These are phyloP conservation scores for Yamadazyma aaseri DNA, from an alignment of 1,139 yeast genomes.

Conservation along the genomic window DNA sequence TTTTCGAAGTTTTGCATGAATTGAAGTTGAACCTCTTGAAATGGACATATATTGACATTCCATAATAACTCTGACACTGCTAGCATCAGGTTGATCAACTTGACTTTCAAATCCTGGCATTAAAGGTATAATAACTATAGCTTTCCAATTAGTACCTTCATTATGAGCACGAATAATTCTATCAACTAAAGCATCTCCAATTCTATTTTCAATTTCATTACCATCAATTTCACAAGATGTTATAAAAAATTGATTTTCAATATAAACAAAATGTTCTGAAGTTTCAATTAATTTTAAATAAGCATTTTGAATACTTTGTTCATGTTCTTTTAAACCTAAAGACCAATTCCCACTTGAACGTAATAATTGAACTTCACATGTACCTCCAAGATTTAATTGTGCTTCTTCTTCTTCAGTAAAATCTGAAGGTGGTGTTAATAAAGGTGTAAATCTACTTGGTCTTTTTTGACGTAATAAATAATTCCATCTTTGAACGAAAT, in stretches of 20 bases:
- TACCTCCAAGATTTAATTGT: slow-evolving; percentile 66
- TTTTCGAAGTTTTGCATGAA: slow-evolving; percentile 75
- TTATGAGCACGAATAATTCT: slow-evolving; percentile 85
- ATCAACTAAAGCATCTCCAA: slow-evolving; percentile 96
- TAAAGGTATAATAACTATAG: slow-evolving; percentile 85
- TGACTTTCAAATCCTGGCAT: slow-evolving; percentile 98
- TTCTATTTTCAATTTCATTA: slow-evolving; percentile 77
- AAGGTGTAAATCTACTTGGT: slow-evolving; percentile 91
- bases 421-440: slow-evolving; percentile 90
- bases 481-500: slow-evolving; percentile 98
- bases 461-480: slow-evolving; percentile 87
- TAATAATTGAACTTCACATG: slow-evolving; percentile 87
- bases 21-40: slow-evolving; percentile 87
- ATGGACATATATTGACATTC: slow-evolving; percentile 95
- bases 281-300: slow-evolving; percentile 87
- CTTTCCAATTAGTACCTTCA: slow-evolving; percentile 81
- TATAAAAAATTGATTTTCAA: slow-evolving; percentile 92
- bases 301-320: slow-evolving; percentile 90
- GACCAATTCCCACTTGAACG: slow-evolving; percentile 95
- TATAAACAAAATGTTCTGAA: slow-evolving; percentile 88
- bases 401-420: slow-evolving; percentile 69
- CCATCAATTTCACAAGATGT: slow-evolving; percentile 89
- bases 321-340: slow-evolving; percentile 78
- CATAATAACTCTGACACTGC: slow-evolving; percentile 92
- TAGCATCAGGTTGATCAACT: slow-evolving; percentile 91